Base-by-base conservation (phyloP, 495 filamentous ascomycete species). In the Neurospora sp. region DNA sequence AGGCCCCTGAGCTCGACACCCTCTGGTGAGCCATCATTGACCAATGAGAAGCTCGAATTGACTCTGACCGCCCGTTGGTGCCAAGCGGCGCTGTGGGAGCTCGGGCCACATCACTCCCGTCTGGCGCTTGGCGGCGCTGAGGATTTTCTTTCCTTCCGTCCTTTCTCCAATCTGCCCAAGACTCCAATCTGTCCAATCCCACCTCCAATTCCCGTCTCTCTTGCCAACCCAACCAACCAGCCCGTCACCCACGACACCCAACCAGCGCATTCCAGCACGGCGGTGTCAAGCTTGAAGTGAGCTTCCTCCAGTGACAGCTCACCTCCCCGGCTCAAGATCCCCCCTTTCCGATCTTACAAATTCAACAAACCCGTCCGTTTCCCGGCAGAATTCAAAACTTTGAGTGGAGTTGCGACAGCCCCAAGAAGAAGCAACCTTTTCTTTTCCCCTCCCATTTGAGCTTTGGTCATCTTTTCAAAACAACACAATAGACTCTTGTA, bases 1-100 rank as follows among this genome's bases (percentile, higher is more conserved):
- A 27, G 49, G 11, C 11, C 46, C 20, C 20, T 54, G 46, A 46
- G 18, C n/a, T 46, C n/a, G n/a, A 46, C 49, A 60, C 49, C 46
- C n/a, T 23, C 11, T 60, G 54, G 54, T 66, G 14, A 66, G 14
- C 44, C 5, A 44, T 69, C 41, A 74, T 74, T 74, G 73, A 70
- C 69, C 73, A 74, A 74, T 74, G 31, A 71, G 31, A 54, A 71
- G 42, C 31, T 20, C 6, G 4, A 38, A 66, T 66, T 9, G 14
- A 18, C 54, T 31, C 23, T 62, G 54, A 62, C 54, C 54, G 54
- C 54, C 54, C 23, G 54, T 62, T 66, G 6, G 2, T 66, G 54
- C 54, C 54, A 35, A 66, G 54, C 54, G 54, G 54, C 54, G 27
- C 54, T 35, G 14, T 16, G 27, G 6, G 27, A 66, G 54, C 54